Evolutionary conservation across 2,329 filamentous ascomycete genomes (phyloP).

Genomic region (Lasiodiplodia theobromae): DNA sequence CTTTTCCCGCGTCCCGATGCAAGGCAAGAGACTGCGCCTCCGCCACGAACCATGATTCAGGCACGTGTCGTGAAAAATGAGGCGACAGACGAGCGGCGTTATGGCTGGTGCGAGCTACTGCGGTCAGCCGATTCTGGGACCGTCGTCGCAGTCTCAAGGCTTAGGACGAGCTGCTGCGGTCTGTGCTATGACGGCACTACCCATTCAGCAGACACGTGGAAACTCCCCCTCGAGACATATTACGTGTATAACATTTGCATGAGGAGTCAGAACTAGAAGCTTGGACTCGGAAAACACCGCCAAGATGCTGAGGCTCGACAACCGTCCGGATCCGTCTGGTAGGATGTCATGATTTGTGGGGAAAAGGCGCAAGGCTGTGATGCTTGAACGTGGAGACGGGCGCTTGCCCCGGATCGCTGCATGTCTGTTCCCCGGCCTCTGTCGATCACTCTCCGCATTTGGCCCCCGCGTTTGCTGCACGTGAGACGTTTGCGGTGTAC

Average conservation of each 20-base stretch:
- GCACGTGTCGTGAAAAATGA: not conserved
- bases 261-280: not conserved
- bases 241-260: constrained; percentile 1
- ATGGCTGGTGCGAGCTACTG: constrained; percentile 21
- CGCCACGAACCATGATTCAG: constrained; percentile 4
- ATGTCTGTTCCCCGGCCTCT: not conserved
- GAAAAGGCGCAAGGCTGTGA: constrained; percentile 1
- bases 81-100: not conserved
- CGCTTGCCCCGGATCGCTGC: constrained; percentile 12
- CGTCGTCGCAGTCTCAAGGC: not conserved
- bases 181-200: constrained; percentile 1
- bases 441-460: constrained; percentile 20
- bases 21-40: constrained; percentile 14
- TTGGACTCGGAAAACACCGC: not conserved
- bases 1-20: not conserved
- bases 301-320: not conserved
- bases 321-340: too few relatives aligned
- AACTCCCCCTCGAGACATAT: not conserved
- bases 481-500: constrained; percentile 10
- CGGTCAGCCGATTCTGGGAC: constrained; percentile 14
- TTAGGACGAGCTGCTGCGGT: not conserved
- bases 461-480: constrained; percentile 4
- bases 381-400: not conserved
- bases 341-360: not conserved
- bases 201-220: not conserved